Evolutionary conservation across 768 basidiomycete species (phyloP).

Genomic region (Agaricus bisporus): DNA sequence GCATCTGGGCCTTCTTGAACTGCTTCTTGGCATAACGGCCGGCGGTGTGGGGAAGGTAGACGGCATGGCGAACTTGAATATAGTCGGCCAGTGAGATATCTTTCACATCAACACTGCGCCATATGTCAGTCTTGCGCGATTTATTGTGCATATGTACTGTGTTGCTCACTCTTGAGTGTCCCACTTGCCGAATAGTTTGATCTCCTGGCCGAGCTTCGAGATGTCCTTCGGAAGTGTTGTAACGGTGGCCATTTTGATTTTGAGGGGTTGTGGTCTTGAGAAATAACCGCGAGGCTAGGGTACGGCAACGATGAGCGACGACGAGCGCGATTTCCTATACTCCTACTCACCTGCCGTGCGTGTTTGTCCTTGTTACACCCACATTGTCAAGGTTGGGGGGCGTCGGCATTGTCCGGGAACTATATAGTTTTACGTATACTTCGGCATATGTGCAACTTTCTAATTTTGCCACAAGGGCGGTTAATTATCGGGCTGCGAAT

Average conservation of each 20-base stretch:
- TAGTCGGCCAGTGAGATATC: slow-evolving; percentile 99
- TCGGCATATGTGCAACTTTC: too few species aligned
- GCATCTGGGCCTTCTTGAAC: slow-evolving; percentile 99
- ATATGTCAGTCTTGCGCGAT: slow-evolving; percentile 3
- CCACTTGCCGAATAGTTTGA: slow-evolving; percentile 99
- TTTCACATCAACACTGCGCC: slow-evolving; percentile 87
- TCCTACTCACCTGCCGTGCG: slow-evolving; percentile 26
- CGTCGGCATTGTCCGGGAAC: slow-evolving; percentile 33
- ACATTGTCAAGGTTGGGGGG: slow-evolving; percentile 38
- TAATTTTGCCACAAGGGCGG: too few species aligned
- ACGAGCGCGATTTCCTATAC: slow-evolving; percentile 21
- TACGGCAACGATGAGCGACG: slow-evolving; percentile 21
- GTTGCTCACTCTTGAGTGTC: slow-evolving; percentile 88
- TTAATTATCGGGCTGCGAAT: neutral
- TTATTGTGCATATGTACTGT: neutral
- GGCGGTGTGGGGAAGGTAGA: slow-evolving; percentile 97
- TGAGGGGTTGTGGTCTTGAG: slow-evolving; percentile 20
- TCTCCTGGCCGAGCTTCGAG: slow-evolving; percentile 73
- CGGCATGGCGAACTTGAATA: slow-evolving; percentile 97
- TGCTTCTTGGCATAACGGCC: slow-evolving; percentile 99
- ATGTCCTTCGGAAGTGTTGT: slow-evolving; percentile 80
- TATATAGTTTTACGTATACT: slow-evolving; percentile 31
- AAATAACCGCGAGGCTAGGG: slow-evolving; percentile 23
- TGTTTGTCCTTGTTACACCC: slow-evolving; percentile 40
- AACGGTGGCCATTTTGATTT: slow-evolving; percentile 49